Evolutionary conservation across 2,329 filamentous ascomycete species (phyloP).

Genomic region (Pseudogymnoascus pannorum): DNA sequence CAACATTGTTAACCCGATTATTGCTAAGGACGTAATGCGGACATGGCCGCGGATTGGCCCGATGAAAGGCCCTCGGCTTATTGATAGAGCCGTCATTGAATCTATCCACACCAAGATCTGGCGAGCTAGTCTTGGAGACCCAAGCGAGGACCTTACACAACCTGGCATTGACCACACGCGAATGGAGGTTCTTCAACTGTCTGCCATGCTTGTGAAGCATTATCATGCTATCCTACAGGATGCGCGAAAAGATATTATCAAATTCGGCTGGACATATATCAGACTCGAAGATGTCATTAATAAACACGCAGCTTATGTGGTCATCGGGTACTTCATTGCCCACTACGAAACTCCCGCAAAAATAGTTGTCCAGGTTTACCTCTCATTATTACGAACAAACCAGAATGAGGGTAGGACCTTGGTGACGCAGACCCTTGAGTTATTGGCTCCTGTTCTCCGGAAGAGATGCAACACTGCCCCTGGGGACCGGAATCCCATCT

Average conservation of each 20-base stretch:
- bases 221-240: slow-evolving; percentile 83
- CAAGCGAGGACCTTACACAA: slow-evolving; percentile 74
- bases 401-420: slow-evolving; percentile 89
- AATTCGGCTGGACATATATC: slow-evolving; percentile 98
- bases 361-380: slow-evolving; percentile 92
- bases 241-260: slow-evolving; percentile 94
- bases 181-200: slow-evolving; percentile 92
- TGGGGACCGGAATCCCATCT: slow-evolving; percentile 69
- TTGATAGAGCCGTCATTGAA: slow-evolving; percentile 82
- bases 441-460: slow-evolving; percentile 88
- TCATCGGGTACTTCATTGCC: slow-evolving; percentile 96
- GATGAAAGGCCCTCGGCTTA: slow-evolving; percentile 59
- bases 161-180: slow-evolving; percentile 89
- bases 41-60: slow-evolving; percentile 57
- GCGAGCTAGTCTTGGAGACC: slow-evolving; percentile 79
- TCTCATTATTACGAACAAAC: slow-evolving; percentile 82
- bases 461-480: slow-evolving; percentile 65
- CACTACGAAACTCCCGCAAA: slow-evolving; percentile 95
- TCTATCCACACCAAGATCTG: slow-evolving; percentile 88
- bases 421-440: slow-evolving; percentile 88
- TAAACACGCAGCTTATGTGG: slow-evolving; percentile 94
- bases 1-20: slow-evolving; percentile 88
- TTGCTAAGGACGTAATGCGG: slow-evolving; percentile 91
- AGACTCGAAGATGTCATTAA: slow-evolving; percentile 98
- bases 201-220: slow-evolving; percentile 91